Evolutionary conservation across 192 early-diverging fungal species (phyloP).

Genomic region (Coemansia sp.): DNA sequence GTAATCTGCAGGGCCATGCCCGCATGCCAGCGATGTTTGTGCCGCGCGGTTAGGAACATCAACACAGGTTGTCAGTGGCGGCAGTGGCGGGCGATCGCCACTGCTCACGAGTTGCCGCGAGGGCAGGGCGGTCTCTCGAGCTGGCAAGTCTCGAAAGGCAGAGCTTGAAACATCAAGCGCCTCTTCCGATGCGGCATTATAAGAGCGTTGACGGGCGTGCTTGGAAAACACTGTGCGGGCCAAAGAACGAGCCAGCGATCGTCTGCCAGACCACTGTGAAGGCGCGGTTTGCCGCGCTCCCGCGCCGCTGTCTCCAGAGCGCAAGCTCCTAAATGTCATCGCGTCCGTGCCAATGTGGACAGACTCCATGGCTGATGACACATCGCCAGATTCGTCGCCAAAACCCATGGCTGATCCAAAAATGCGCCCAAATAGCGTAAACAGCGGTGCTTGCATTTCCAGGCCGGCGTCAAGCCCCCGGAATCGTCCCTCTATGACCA

Average conservation of each 20-base stretch:
- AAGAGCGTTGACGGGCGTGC: conserved; percentile 13
- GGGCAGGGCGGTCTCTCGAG: neutral
- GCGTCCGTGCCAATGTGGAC: conserved; percentile 1
- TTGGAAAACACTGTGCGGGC: conserved; percentile 35
- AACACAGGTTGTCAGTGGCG: neutral
- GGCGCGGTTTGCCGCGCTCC: conserved; percentile 3
- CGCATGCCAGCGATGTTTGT: neutral
- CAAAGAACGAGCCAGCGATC: conserved; percentile 41
- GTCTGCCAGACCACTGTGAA: conserved; percentile 33
- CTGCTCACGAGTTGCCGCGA: conserved; percentile 19
- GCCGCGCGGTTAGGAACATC: neutral
- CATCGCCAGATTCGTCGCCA: conserved; percentile 14
- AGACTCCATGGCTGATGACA: conserved; percentile 16
- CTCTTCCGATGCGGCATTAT: neutral
- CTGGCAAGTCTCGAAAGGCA: neutral
- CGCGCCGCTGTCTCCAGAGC: neutral
- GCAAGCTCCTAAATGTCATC: conserved; percentile 1
- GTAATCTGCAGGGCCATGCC: neutral
- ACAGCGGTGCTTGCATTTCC: conserved; percentile 56
- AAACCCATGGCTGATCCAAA: conserved; percentile 26
- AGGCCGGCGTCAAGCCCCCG: conserved; percentile 55
- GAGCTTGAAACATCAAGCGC: neutral
- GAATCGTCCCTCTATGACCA: conserved; percentile 49
- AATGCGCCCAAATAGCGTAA: conserved; percentile 57
- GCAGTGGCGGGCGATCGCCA: conserved; percentile 17